Evolutionary conservation across 441 rosid species (phyloP), one percentile per base, ranked within the genome.

Genomic region (Sinapis alba): DNA sequence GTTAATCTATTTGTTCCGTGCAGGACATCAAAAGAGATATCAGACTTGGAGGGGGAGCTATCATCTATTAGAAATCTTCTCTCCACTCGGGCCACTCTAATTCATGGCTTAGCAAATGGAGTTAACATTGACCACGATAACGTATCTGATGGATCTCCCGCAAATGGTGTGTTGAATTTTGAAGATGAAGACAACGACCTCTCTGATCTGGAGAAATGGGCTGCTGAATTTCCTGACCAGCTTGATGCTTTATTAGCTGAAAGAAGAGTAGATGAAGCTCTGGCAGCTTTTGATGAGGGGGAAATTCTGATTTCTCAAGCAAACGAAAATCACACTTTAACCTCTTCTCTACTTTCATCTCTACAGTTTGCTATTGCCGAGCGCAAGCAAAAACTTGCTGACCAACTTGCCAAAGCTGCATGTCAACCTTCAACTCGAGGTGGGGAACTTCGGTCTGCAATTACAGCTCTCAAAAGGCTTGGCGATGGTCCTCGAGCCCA

Each of bases 401-500:
- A 94, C 85, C 99, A 94, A 73, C 99, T 96, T 69, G 92, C 93
- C 69, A 98, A 86, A 85, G 94, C 94, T 75, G 91, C 99, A 30
- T 92, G 93, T 73, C 99, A 96, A 80, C 92, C 97, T 79, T 94
- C 99, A 54, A 92, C 93, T 19, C 90, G 91, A 62, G 97, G 97
- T 27, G 81, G 82, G 54, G 99, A 96, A 81, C 99, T 96, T 74
- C 97, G 98, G 77, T 85, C 94, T 26, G 91, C 97, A 28, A 92
- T 90, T 83, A 79, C 89, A 75, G 95, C 99, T 84, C 98, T 96
- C 80, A 92, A 93, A 83, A 86, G 76, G 85, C 96, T 96, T 38
- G 99, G 98, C n/a, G 99, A 96, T 83, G 99, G 98, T 62, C 90
- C 95, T 60, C 93, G 98, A 79, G 98, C 98, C 76, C 98, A 96